Base-by-base conservation (phyloP, 371 early-diverging fungal species). In the Apophysomyces sp. region DNA sequence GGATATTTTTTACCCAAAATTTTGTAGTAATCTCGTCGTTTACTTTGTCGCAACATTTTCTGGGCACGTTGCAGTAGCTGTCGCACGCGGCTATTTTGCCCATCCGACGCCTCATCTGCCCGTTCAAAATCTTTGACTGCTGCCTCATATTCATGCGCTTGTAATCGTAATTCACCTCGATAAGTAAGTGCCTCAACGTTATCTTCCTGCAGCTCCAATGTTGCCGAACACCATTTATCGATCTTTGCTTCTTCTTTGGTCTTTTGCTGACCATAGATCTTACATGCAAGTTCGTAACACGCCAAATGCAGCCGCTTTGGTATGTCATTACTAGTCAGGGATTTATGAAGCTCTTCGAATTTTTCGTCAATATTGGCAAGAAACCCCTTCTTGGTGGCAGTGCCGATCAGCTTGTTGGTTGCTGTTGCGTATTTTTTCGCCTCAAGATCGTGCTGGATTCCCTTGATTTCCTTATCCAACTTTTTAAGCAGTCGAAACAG, bases 21-120 rank as follows among this genome's bases (percentile, higher is more conserved):
- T 76, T 96, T 94, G 86, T 96, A 98, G 68, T 96, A 98, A 71
- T 98, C 94, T 64, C 88, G 86, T 63, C 86, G 87, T 64, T 88
- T 82, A 18, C 91, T 88, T 66, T 86, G 78, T 60, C 87, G 84
- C 63, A 86, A 72, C 63, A 93, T 71, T 52, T 85, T 74, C 63
- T 92, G 88, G 27, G 94, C 92, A 51, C 79, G 78, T 58, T 72
- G 76, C 54, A 87, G 70, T 55, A 82, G 72, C 56, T 87, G 86
- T 32, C 78, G 78, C 32, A 89, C 79, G 5, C 77, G 71, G 16
- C 79, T 76, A 65, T 90, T 85, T 53, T 84, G 80, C 11, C 83
- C 81, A 9, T 77, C 78, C 12, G 78, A 81, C 11, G 80, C 65
- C 26, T 90, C 85, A 62, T 89, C 83, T 12, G 94, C 95, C 54